Percentiles rank a stretch among this genome's conserved stretches.
phyloP scores from a whole-genome alignment of 225 moss, liverwort and hornwort genomes.

The Bryum argenteum region DNA sequence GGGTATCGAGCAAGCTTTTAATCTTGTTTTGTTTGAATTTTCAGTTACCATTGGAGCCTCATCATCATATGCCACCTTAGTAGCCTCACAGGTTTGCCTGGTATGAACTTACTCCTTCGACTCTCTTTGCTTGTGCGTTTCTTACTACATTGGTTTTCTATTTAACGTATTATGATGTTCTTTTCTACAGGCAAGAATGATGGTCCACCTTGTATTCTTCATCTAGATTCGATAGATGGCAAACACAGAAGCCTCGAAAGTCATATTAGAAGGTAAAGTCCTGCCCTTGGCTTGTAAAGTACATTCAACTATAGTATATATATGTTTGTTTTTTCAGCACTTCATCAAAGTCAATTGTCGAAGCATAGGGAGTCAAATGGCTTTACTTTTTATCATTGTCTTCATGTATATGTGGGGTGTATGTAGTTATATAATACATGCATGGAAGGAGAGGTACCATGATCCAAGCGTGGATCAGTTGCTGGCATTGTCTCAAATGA shows the following conservation, averaged over 20 bases:
- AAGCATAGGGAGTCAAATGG: too few relatives aligned
- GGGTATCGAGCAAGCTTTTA: neutral
- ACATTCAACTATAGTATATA: too few relatives aligned
- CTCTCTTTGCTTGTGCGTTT: neutral
- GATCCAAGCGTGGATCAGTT: slow-evolving; percentile 1
- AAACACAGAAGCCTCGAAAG: slow-evolving; percentile 21
- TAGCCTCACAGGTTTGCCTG: neutral
- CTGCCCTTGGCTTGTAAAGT: neutral
- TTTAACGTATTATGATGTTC: neutral
- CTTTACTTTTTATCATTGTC: neutral
- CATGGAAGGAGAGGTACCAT: slow-evolving; percentile 17
- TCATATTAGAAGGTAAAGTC: slow-evolving; percentile 25
- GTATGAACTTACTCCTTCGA: neutral
- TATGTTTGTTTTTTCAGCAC: too few relatives aligned
- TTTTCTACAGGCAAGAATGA: slow-evolving; percentile 8
- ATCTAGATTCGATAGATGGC: slow-evolving; percentile 34
- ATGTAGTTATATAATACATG: slow-evolving; percentile 31
- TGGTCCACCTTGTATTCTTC: slow-evolving; percentile 29
- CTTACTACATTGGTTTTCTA: neutral
- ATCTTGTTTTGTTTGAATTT: neutral
- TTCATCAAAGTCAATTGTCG: neutral
- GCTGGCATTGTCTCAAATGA: slow-evolving; percentile 14
- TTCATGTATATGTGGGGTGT: slow-evolving; percentile 1
- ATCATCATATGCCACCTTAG: slow-evolving; percentile 19
- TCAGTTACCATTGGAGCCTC: slow-evolving; percentile 17